Conservation (phyloP, 2,329 filamentous ascomycete genomes). For the Monilinia fructigena region DNA sequence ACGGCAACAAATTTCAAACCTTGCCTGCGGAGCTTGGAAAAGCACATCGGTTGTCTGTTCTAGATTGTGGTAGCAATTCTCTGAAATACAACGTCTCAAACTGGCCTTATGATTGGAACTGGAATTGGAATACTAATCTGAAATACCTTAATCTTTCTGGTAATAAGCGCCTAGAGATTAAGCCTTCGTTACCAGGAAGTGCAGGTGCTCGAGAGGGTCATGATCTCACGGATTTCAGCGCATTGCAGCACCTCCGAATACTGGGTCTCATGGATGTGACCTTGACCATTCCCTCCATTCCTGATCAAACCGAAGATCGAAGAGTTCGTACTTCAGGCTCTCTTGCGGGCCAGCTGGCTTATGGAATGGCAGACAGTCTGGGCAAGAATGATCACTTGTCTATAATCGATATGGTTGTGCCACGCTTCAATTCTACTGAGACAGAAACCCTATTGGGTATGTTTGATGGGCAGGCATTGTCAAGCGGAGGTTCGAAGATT, state of each 20-base stretch:
- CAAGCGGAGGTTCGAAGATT: constrained; percentile 88
- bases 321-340: constrained; percentile 97
- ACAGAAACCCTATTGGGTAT: constrained; percentile 89
- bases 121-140: constrained; percentile 96
- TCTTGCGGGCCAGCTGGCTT: constrained; percentile 82
- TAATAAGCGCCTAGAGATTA: constrained; percentile 94
- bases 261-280: constrained; percentile 98
- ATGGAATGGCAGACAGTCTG: constrained; percentile 95
- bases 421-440: constrained; percentile 84
- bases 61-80: constrained; percentile 92
- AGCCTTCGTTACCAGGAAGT: constrained; percentile 68
- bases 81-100: constrained; percentile 99
- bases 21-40: constrained; percentile 93
- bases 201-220: constrained; percentile 64
- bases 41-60: constrained; percentile 83
- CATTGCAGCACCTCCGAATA: constrained; percentile 77
- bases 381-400: constrained; percentile 93
- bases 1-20: constrained; percentile 97
- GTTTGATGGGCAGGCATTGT: constrained; percentile 90
- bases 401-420: constrained; percentile 92
- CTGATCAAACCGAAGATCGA: constrained; percentile 91
- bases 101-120: constrained; percentile 99
- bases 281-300: constrained; percentile 86
- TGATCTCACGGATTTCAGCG: constrained; percentile 85
- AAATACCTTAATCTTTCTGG: constrained; percentile 95